phyloP scores from a whole-genome alignment of 805 yeast species.

The Nakazawaea anatomiae region DNA sequence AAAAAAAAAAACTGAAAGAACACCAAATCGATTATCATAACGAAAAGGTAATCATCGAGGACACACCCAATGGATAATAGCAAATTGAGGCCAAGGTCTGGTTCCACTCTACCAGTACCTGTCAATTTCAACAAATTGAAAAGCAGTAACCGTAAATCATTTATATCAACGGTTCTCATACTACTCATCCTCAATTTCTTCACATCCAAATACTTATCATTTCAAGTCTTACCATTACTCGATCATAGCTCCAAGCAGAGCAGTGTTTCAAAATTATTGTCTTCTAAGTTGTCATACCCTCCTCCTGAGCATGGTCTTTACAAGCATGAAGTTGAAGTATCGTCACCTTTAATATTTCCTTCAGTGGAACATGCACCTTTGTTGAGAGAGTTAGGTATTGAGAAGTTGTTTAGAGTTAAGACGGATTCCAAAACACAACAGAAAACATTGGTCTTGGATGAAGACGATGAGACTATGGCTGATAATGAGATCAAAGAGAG shows the following conservation, averaged over 20 bases:
- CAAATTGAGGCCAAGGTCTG: slow-evolving; percentile 9
- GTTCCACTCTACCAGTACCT: slow-evolving; percentile 9
- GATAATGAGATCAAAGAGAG: slow-evolving; percentile 41
- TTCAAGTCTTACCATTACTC: slow-evolving; percentile 9
- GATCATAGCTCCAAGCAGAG: slow-evolving; percentile 1
- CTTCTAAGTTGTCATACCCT: not conserved
- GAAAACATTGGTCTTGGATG: slow-evolving; percentile 32
- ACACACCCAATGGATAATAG: not conserved
- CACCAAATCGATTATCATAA: not conserved
- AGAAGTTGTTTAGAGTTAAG: slow-evolving; percentile 43
- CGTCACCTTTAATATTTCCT: slow-evolving; percentile 59
- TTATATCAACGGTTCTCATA: not conserved
- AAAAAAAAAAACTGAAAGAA: not conserved
- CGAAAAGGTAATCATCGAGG: not conserved
- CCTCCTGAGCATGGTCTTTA: slow-evolving; percentile 35
- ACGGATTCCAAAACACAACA: slow-evolving; percentile 33
- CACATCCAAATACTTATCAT: slow-evolving; percentile 7
- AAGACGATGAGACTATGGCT: slow-evolving; percentile 35
- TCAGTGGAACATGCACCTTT: slow-evolving; percentile 64
- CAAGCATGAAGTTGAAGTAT: slow-evolving; percentile 39
- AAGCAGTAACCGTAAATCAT: slow-evolving; percentile 1
- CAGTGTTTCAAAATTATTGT: slow-evolving; percentile 8
- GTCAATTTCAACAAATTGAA: slow-evolving; percentile 9
- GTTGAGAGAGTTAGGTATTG: slow-evolving; percentile 50
- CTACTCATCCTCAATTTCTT: slow-evolving; percentile 7